Conservation (phyloP, 2,329 filamentous ascomycete species). For the Colletotrichum sp. region DNA sequence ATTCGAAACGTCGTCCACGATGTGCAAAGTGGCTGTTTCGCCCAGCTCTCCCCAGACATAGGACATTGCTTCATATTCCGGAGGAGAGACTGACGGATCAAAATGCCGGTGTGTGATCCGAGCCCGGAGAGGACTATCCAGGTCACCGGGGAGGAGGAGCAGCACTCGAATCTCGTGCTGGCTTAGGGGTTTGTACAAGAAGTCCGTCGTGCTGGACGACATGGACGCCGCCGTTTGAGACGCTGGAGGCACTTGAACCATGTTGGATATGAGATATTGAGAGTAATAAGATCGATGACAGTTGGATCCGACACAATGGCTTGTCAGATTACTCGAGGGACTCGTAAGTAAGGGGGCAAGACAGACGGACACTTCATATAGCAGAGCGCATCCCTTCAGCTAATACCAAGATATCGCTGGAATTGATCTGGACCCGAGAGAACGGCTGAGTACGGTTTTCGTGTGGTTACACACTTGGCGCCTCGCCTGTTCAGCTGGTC, state of each 20-base stretch:
- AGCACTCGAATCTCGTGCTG: not conserved
- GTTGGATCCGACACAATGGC: not conserved
- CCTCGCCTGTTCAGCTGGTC: not conserved
- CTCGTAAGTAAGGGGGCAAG: accelerated
- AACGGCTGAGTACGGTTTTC: not conserved
- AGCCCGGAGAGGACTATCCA: not conserved
- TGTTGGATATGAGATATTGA: not conserved
- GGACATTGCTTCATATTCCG: not conserved
- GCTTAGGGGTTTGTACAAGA: accelerated
- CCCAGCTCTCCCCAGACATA: not conserved
- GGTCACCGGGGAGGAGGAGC: not conserved
- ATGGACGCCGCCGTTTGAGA: accelerated
- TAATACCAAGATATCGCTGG: not conserved
- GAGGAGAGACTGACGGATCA: accelerated
- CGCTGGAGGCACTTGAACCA: not conserved
- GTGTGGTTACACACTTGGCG: not conserved
- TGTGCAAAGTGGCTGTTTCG: not conserved
- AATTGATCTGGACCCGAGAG: not conserved
- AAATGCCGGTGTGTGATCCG: not conserved
- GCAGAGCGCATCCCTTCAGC: not conserved
- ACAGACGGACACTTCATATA: not conserved
- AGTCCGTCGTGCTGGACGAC: not conserved
- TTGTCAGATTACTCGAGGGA: not conserved
- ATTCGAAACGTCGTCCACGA: not conserved
- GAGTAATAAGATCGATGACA: accelerated